Evolutionary conservation across 2,329 filamentous ascomycete genomes (phyloP).

Genomic region (Trichocomaceae sp.): DNA sequence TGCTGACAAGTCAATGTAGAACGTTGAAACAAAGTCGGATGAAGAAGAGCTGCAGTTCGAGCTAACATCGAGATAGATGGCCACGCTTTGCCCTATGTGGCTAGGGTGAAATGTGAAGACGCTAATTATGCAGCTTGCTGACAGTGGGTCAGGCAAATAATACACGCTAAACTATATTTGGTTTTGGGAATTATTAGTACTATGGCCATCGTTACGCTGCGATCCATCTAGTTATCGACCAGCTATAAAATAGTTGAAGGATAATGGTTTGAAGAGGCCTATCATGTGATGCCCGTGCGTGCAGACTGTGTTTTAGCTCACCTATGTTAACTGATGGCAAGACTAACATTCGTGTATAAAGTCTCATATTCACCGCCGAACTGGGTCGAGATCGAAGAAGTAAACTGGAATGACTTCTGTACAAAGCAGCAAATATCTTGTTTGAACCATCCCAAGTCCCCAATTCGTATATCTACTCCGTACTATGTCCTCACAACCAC

Average conservation of each 20-base stretch:
- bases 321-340: neutral
- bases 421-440: neutral
- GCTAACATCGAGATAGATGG: neutral
- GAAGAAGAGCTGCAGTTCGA: neutral
- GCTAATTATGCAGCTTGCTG: conserved; percentile 11
- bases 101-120: neutral
- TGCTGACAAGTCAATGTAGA: conserved; percentile 4
- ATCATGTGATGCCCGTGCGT: neutral
- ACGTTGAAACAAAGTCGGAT: neutral
- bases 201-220: neutral
- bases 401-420: neutral
- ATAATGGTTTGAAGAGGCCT: neutral
- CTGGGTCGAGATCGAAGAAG: neutral
- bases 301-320: no score
- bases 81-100: neutral
- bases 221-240: neutral
- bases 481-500: neutral
- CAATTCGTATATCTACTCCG: neutral
- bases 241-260: neutral
- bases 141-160: neutral
- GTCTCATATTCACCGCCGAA: neutral
- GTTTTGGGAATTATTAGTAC: neutral
- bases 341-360: neutral
- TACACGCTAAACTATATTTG: neutral
- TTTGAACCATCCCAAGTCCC: neutral